Evolutionary conservation across 805 yeast genomes (phyloP), one percentile per base, ranked within the genome.

Genomic region (Nakazawaea anatomiae): DNA sequence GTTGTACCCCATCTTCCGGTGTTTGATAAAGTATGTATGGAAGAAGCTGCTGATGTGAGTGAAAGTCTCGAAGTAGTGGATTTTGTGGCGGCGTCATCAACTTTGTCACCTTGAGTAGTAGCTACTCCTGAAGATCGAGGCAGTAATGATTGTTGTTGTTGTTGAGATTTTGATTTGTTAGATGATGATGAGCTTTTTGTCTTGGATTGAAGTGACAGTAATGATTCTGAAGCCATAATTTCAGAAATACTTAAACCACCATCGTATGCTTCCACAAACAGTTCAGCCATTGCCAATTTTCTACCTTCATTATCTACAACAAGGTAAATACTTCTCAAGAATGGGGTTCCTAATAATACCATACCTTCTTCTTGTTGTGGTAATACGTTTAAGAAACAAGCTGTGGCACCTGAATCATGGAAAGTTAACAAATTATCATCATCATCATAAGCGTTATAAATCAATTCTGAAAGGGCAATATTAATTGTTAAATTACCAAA

Each of bases 301-400:
- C 70, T 62, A 18, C 78, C 79, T 12, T 75, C 89, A 54, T 79
- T 72, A 62, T 86, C 89, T 39, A 83, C 82, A 0, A 84, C 91
- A 39, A 85, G 52, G 59, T 79, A 85, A 6, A 75, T 65, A 44
- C 73, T 68, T 47, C 69, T 69, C 44, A 86, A 55, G 57, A 85
- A 79, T 4, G 86, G 73, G 6, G 79, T 66, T 3, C 92, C 94
- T 40, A 87, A 62, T 2, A 78, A 58, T 8, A 77, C 72, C 59
- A 68, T 80, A 1, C 89, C 87, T 4, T 69, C 55, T 9, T 57
- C 52, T 3, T 69, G 60, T 45, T 74, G 72, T 1, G 89, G 85
- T 28, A 72, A 63, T 39, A 85, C 60, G 14, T 71, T 70, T 40
- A 86, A 64, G 44, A 61, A 68, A 61, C 94, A 87, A 1, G 89